phyloP scores from a whole-genome alignment of 2,329 filamentous ascomycete genomes.

The Paraphaeosphaeria sporulosa region DNA sequence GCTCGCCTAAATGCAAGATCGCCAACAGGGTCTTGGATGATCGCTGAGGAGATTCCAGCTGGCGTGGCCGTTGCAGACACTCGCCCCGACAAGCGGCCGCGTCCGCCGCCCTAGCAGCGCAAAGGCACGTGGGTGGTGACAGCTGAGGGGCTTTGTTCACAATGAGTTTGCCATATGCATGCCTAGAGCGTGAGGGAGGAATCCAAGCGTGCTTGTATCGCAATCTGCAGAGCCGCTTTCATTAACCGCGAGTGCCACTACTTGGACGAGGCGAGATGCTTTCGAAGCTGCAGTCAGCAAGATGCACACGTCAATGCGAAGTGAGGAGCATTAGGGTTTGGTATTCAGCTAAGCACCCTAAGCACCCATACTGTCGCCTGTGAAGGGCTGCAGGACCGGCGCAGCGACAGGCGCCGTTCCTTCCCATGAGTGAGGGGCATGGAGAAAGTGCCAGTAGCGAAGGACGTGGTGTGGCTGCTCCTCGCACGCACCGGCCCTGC shows the following conservation, averaged over 20 bases:
- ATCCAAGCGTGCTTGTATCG: neutral
- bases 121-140: neutral
- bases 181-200: neutral
- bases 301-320: neutral
- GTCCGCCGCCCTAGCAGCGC: constrained; percentile 1
- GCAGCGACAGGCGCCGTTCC: neutral
- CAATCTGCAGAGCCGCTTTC: neutral
- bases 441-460: no score
- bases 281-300: constrained; percentile 9
- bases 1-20: constrained; percentile 1
- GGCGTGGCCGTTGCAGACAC: no score
- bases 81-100: constrained; percentile 7
- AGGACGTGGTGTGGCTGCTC: no score
- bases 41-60: neutral
- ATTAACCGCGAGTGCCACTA: neutral
- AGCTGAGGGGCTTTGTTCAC: neutral
- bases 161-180: neutral
- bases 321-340: constrained; percentile 10
- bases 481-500: no score
- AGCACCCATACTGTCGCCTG: no score
- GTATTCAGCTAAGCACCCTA: no score
- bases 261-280: constrained; percentile 3
- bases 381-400: constrained; percentile 5
- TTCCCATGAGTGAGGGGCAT: constrained; percentile 2
- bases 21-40: constrained; percentile 7